Conservation (phyloP, 164 flowering plant species). For the Tinospora cordifolia region DNA sequence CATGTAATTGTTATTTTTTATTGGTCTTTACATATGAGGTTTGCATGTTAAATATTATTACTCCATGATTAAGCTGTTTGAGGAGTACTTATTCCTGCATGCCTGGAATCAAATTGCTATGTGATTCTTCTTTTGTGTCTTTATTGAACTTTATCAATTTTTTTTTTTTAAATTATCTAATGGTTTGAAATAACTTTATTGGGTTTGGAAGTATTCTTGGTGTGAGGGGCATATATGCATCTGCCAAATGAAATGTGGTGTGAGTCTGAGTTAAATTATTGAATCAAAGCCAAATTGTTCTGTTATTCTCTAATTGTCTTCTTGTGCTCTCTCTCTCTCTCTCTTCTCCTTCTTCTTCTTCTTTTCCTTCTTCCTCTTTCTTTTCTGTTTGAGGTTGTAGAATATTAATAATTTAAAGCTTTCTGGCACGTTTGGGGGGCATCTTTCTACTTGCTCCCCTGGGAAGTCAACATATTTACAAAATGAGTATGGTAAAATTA, state of each 20-base stretch:
- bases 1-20: no score
- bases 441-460: conserved; percentile 1
- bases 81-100: not conserved
- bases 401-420: conserved; percentile 8
- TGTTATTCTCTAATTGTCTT: not conserved
- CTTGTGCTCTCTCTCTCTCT: not conserved
- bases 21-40: not conserved
- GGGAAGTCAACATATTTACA: conserved; percentile 9
- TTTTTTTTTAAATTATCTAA: not conserved
- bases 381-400: conserved; percentile 8
- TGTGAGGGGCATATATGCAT: not conserved
- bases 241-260: not conserved
- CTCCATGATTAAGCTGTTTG: not conserved
- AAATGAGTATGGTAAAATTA: conserved; percentile 10
- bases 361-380: not conserved
- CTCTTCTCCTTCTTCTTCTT: not conserved
- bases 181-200: not conserved
- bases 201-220: not conserved
- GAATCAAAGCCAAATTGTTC: conserved; percentile 1
- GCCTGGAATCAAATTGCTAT: not conserved
- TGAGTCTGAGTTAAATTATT: not conserved
- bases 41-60: no score
- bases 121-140: not conserved
- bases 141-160: not conserved
- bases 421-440: conserved; percentile 2